phyloP scores from a whole-genome alignment of 2,329 filamentous ascomycete species.

The Xylariaceae sp. region DNA sequence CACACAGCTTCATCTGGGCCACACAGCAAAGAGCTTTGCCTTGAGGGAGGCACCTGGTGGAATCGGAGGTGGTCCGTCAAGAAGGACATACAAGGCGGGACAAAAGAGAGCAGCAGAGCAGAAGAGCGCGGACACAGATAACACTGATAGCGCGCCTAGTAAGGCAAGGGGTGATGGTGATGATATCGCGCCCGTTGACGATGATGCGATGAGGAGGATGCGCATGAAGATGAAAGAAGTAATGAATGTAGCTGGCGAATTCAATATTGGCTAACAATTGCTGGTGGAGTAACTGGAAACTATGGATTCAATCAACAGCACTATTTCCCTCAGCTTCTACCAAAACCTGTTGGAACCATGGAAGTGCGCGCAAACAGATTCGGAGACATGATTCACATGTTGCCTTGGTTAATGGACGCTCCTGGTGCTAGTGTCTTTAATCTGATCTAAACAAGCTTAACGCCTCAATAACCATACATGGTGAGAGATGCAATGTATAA shows the following conservation, averaged over 20 bases:
- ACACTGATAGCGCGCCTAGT: slow-evolving; percentile 26
- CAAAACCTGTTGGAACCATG: no score
- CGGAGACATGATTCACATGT: no score
- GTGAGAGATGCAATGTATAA: no score
- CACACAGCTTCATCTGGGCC: slow-evolving; percentile 86
- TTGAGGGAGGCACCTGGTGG: slow-evolving; percentile 86
- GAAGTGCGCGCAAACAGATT: no score
- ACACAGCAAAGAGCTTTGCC: slow-evolving; percentile 92
- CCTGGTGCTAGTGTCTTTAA: no score
- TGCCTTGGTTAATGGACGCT: no score
- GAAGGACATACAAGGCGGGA: slow-evolving; percentile 47
- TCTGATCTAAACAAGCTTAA: no score
- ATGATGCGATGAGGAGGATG: slow-evolving; percentile 68
- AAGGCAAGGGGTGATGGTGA: slow-evolving; percentile 40
- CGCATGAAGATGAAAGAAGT: slow-evolving; percentile 65
- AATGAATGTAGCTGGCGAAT: slow-evolving; percentile 66
- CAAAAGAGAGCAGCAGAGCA: slow-evolving; percentile 41
- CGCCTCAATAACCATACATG: no score
- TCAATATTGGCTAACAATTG: slow-evolving; percentile 62
- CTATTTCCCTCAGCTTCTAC: neutral
- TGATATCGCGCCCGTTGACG: slow-evolving; percentile 52
- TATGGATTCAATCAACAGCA: neutral
- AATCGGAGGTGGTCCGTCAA: slow-evolving; percentile 68
- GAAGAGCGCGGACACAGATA: slow-evolving; percentile 36
- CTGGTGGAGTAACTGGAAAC: slow-evolving; percentile 36